Evolutionary conservation across 2,329 filamentous ascomycete species (phyloP).

Genomic region (Periconia digitata): DNA sequence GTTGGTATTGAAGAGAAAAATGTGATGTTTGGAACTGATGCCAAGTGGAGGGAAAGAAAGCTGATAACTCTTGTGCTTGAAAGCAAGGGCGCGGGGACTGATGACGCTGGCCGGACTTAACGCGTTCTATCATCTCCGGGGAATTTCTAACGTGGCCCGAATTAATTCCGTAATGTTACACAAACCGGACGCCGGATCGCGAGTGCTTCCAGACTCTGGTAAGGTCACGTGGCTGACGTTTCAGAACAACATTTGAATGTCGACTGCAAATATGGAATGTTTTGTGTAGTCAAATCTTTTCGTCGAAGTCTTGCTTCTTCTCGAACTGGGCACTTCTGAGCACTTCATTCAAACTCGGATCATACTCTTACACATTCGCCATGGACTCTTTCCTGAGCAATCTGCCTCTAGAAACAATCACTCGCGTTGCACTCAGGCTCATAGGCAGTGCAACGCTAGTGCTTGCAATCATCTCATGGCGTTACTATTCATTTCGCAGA

Average conservation of each 20-base stretch:
- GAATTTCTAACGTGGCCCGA: not conserved
- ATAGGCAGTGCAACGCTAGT: not conserved
- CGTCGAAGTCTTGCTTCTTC: not conserved
- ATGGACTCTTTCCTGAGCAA: not conserved
- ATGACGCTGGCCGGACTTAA: no score
- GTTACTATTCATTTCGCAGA: not conserved
- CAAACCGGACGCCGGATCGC: not conserved
- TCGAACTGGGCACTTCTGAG: not conserved
- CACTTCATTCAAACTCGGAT: not conserved
- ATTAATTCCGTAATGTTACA: not conserved
- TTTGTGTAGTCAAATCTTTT: no score
- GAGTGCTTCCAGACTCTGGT: not conserved
- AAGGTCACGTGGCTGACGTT: not conserved
- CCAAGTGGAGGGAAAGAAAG: no score
- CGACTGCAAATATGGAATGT: not conserved
- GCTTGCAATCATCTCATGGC: not conserved
- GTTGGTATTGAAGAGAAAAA: no score
- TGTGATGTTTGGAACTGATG: no score
- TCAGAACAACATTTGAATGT: not conserved
- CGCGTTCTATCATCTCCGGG: no score
- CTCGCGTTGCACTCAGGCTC: not conserved
- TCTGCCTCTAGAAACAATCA: not conserved
- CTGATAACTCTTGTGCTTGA: no score
- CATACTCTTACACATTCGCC: not conserved
- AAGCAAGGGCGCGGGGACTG: no score